Percentiles rank a stretch among this genome's conserved stretches.
These are phyloP conservation scores for Thelonectria blattea DNA, from an alignment of 2,329 filamentous ascomycete genomes.

Conservation along the genomic window DNA sequence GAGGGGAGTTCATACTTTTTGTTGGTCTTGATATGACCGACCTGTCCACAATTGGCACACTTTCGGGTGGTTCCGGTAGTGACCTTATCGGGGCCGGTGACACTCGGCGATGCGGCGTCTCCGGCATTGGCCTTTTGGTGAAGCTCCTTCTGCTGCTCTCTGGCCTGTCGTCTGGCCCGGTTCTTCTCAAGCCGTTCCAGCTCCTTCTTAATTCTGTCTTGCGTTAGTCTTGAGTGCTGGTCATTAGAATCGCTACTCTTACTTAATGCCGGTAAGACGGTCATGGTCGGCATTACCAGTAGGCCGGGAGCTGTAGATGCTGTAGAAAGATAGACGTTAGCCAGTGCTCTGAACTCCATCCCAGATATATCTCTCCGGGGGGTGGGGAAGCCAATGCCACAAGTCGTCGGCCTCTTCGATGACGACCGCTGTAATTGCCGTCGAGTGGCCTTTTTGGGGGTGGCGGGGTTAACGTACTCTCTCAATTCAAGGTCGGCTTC, in stretches of 20 bases:
- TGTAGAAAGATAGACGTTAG: constrained; percentile 51
- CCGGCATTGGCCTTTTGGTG: constrained; percentile 53
- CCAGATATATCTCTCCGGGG: constrained; percentile 41
- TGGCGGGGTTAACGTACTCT: constrained; percentile 62
- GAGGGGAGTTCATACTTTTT: constrained; percentile 75
- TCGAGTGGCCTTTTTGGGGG: constrained; percentile 6
- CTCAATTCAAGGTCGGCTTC: constrained; percentile 73
- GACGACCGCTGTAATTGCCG: constrained; percentile 5
- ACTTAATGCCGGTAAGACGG: constrained; percentile 54
- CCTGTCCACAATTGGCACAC: constrained; percentile 96
- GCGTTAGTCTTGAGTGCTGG: constrained; percentile 23
- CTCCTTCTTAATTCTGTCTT: constrained; percentile 61
- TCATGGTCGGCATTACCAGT: constrained; percentile 59
- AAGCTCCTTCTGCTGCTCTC: constrained; percentile 84
- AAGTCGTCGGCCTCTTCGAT: constrained; percentile 21
- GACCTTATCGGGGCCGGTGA: constrained; percentile 54
- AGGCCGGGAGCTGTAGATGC: constrained; percentile 57
- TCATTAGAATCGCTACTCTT: constrained; percentile 19
- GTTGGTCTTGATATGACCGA: constrained; percentile 98
- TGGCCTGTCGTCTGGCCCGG: constrained; percentile 85
- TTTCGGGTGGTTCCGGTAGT: constrained; percentile 79
- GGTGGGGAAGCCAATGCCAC: constrained; percentile 40
- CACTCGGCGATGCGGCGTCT: constrained; percentile 58
- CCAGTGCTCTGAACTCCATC: constrained; percentile 42
- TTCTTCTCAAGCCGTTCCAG: constrained; percentile 87